phyloP scores from a whole-genome alignment of 164 flowering plant species.

The Litsea cubeba region DNA sequence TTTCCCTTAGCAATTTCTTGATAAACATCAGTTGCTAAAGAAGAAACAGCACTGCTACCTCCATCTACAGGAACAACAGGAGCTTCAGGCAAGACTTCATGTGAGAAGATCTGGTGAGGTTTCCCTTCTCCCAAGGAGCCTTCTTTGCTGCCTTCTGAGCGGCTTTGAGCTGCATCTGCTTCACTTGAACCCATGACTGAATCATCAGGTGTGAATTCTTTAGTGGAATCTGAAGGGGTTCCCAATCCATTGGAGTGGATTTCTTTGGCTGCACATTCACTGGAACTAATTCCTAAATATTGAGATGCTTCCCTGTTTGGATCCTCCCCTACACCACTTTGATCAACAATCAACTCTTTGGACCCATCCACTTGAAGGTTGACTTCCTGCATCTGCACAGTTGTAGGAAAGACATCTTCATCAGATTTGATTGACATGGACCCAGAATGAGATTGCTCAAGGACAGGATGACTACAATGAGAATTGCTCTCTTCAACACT shows the following conservation, averaged over 20 bases:
- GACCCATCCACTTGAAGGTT: constrained; percentile 2
- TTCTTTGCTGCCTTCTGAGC: not conserved
- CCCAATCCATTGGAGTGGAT: not conserved
- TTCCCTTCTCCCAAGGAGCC: constrained; percentile 16
- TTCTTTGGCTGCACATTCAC: not conserved
- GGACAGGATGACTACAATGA: not conserved
- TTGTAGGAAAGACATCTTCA: constrained; percentile 12
- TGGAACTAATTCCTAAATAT: not conserved
- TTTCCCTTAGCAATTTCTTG: not conserved
- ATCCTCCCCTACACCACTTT: constrained; percentile 11
- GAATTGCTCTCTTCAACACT: constrained; percentile 2
- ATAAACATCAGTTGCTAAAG: constrained; percentile 10
- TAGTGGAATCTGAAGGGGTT: constrained; percentile 5
- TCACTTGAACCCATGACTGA: constrained; percentile 6
- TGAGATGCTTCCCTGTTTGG: not conserved
- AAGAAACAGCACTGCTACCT: constrained; percentile 7
- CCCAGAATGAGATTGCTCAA: constrained; percentile 7
- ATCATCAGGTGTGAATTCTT: not conserved
- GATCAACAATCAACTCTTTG: constrained; percentile 12
- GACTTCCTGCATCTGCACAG: constrained; percentile 14
- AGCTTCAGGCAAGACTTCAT: not conserved
- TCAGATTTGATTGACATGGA: constrained; percentile 9
- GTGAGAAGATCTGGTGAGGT: not conserved
- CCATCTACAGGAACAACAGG: not conserved
- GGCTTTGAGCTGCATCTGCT: not conserved